Conservation (phyloP, 225 moss, liverwort and hornwort species). For the Straminergon stramineum region DNA sequence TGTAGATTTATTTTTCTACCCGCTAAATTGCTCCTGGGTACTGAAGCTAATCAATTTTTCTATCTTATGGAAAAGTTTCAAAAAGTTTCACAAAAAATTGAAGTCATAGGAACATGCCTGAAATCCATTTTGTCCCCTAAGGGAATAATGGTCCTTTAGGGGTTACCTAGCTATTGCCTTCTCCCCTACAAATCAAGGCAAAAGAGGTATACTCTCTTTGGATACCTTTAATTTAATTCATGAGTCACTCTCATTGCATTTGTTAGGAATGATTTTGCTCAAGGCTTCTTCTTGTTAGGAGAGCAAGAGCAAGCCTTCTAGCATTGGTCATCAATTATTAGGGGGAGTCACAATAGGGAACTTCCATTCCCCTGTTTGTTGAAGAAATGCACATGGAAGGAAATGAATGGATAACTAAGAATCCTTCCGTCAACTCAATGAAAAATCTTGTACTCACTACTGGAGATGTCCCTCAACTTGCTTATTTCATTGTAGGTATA, state of each 20-base stretch:
- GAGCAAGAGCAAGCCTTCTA: rapidly evolving
- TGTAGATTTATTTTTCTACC: too few species aligned
- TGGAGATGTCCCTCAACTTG: not conserved
- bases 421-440: not conserved
- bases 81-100: too few species aligned
- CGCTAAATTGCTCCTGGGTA: too few species aligned
- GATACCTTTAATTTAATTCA: not conserved
- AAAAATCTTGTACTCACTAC: too few species aligned
- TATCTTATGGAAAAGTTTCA: too few species aligned
- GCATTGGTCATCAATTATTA: not conserved
- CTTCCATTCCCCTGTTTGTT: not conserved
- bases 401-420: not conserved
- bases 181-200: rapidly evolving
- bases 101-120: too few species aligned
- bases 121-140: too few species aligned
- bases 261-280: not conserved
- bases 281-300: rapidly evolving
- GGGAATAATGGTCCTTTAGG: too few species aligned
- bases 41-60: too few species aligned
- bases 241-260: not conserved
- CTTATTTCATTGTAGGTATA: not conserved
- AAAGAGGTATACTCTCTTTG: rapidly evolving
- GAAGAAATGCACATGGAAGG: not conserved
- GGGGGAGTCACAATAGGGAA: not conserved
- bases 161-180: not conserved